Evolutionary conservation across 2,329 filamentous ascomycete genomes (phyloP).

Genomic region (Penicillium sp.): DNA sequence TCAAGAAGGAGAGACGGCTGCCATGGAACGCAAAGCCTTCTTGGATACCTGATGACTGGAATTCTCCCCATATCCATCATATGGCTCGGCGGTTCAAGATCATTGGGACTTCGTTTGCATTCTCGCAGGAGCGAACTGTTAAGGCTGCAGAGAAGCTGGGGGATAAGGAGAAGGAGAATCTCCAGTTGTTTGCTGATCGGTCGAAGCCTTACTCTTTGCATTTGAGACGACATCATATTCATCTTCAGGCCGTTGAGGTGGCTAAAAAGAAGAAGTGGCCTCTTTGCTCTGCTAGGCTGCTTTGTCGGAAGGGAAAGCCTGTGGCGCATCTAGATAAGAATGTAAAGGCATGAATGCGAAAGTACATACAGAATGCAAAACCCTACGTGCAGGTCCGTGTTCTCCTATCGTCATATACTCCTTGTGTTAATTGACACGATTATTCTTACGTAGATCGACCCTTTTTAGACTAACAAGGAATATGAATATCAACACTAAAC

Average conservation of each 20-base stretch:
- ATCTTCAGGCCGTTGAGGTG: conserved; percentile 17
- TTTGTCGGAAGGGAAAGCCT: conserved; percentile 21
- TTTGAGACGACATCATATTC: conserved; percentile 22
- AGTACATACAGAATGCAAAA: no score
- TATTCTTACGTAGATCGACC: no score
- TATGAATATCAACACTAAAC: no score
- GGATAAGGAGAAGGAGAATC: neutral
- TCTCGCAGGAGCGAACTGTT: conserved; percentile 18
- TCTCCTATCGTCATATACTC: no score
- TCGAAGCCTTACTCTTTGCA: conserved; percentile 19
- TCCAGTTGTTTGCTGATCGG: conserved; percentile 22
- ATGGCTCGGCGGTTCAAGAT: conserved; percentile 23
- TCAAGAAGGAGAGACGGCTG: conserved; percentile 21
- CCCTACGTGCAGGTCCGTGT: no score
- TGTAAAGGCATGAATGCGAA: neutral
- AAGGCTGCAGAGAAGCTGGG: conserved; percentile 10
- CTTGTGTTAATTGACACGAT: no score
- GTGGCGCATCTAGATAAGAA: conserved; percentile 1
- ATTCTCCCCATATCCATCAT: conserved; percentile 21
- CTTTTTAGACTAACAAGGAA: no score
- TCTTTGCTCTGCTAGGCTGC: conserved; percentile 9
- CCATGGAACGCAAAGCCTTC: conserved; percentile 21
- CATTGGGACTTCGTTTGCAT: conserved; percentile 26
- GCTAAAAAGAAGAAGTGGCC: conserved; percentile 20
- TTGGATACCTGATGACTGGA: conserved; percentile 21